Conservation (phyloP, 345 rosid genomes). For the Hibiscus tridactylites region DNA sequence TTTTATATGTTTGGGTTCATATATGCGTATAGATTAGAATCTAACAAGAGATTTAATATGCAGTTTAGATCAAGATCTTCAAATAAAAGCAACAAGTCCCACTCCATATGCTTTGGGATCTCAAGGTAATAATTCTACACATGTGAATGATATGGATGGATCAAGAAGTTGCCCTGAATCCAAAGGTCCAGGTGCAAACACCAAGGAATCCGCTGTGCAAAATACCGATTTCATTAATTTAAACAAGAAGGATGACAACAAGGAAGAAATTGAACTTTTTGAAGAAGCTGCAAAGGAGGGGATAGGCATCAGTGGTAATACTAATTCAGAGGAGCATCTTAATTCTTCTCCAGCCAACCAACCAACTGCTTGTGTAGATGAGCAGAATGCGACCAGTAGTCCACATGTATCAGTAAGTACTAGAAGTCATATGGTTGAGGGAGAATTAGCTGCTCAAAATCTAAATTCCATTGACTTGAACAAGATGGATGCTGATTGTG, state of each 20-base stretch:
- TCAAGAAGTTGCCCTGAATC: slow-evolving; percentile 16
- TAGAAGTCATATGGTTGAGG: slow-evolving; percentile 10
- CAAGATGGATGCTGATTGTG: slow-evolving; percentile 15
- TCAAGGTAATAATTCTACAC: slow-evolving; percentile 11
- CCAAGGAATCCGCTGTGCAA: slow-evolving; percentile 18
- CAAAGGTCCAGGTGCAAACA: slow-evolving; percentile 19
- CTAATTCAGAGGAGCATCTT: slow-evolving; percentile 16
- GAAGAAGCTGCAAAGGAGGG: slow-evolving; percentile 18
- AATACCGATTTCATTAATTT: slow-evolving; percentile 22
- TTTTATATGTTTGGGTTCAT: slow-evolving; percentile 10
- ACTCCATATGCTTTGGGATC: slow-evolving; percentile 24
- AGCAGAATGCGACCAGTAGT: slow-evolving; percentile 30
- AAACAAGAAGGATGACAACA: slow-evolving; percentile 10
- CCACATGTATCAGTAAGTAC: slow-evolving; percentile 19
- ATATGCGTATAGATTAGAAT: slow-evolving; percentile 10
- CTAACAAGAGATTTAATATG: slow-evolving; percentile 27
- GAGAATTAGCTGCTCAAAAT: not conserved
- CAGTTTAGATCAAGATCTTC: slow-evolving; percentile 63
- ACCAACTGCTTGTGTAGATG: slow-evolving; percentile 14
- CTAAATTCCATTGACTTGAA: slow-evolving; percentile 18
- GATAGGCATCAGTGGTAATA: slow-evolving; percentile 16
- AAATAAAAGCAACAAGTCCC: slow-evolving; percentile 28
- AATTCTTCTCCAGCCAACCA: slow-evolving; percentile 25
- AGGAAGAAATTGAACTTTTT: slow-evolving; percentile 9
- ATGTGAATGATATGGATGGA: slow-evolving; percentile 19